phyloP scores from a whole-genome alignment of 2,329 filamentous ascomycete species.

The Sclerotinia spermophila region DNA sequence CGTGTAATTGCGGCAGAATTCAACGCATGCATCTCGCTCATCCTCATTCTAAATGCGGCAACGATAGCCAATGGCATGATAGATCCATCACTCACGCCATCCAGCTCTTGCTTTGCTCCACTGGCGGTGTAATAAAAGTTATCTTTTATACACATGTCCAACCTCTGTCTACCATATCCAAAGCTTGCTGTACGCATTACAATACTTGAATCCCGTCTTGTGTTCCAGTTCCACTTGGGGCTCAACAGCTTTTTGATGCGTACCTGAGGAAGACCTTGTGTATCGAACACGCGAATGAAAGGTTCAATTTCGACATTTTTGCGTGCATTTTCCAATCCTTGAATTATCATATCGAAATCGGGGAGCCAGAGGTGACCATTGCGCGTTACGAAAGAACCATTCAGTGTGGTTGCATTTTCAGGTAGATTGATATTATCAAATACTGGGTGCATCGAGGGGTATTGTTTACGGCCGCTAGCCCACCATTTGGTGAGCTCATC shows the following conservation, averaged over 20 bases:
- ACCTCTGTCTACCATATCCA: conserved; percentile 13
- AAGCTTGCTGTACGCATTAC: conserved; percentile 18
- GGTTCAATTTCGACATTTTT: conserved; percentile 4
- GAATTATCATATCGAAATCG: background rate
- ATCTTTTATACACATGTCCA: conserved; percentile 15
- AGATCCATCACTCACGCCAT: background rate
- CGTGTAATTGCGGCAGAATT: background rate
- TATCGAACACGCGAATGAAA: conserved; percentile 15
- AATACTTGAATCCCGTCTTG: background rate
- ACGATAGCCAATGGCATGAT: background rate
- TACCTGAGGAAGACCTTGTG: background rate
- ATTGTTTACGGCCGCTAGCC: background rate
- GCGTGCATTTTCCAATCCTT: background rate
- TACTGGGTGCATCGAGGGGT: background rate
- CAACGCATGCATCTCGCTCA: background rate
- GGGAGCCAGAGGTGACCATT: conserved; percentile 3
- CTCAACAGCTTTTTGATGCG: background rate
- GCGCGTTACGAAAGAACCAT: background rate
- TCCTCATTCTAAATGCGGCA: background rate
- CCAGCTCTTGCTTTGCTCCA: no score
- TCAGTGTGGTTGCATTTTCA: background rate
- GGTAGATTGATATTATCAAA: background rate
- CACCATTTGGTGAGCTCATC: conserved; percentile 10
- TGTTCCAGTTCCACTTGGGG: background rate
- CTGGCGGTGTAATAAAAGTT: background rate